phyloP scores from a whole-genome alignment of 805 yeast genomes.

The Wickerhamiella brachini region DNA sequence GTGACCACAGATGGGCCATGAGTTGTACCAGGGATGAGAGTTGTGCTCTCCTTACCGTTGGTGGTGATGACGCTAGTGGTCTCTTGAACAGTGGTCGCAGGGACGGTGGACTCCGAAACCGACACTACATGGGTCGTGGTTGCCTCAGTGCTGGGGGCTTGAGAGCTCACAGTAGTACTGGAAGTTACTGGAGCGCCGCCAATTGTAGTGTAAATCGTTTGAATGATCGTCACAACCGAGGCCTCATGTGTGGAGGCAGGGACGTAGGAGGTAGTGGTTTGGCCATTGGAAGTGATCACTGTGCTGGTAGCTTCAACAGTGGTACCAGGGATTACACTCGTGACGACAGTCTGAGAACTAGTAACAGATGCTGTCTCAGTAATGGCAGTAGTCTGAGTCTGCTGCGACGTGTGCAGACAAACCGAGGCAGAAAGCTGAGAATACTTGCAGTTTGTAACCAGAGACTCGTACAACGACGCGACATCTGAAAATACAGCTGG shows the following conservation, averaged over 20 bases:
- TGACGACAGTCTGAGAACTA: background rate
- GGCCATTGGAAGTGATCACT: background rate
- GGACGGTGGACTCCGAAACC: background rate
- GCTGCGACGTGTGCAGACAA: constrained; percentile 3
- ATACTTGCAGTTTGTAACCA: constrained; percentile 6
- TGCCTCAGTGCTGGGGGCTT: background rate
- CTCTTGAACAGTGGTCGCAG: background rate
- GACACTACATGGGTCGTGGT: background rate
- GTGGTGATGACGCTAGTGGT: background rate
- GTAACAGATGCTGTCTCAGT: background rate
- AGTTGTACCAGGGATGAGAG: background rate
- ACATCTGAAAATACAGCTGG: constrained; percentile 6
- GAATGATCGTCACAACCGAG: background rate
- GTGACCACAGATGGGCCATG: background rate
- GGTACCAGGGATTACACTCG: background rate
- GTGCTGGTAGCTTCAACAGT: background rate
- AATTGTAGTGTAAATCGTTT: background rate
- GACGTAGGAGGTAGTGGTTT: background rate
- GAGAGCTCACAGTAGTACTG: background rate
- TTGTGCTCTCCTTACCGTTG: background rate
- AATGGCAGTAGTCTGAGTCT: background rate
- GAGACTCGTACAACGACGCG: constrained; percentile 4
- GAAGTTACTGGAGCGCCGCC: background rate
- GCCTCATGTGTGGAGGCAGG: background rate
- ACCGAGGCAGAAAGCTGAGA: constrained; percentile 4